These are phyloP conservation scores for Dendrocalamus sinicus DNA, from an alignment of 176 grass and related monocot genomes.

Conservation along the genomic window DNA sequence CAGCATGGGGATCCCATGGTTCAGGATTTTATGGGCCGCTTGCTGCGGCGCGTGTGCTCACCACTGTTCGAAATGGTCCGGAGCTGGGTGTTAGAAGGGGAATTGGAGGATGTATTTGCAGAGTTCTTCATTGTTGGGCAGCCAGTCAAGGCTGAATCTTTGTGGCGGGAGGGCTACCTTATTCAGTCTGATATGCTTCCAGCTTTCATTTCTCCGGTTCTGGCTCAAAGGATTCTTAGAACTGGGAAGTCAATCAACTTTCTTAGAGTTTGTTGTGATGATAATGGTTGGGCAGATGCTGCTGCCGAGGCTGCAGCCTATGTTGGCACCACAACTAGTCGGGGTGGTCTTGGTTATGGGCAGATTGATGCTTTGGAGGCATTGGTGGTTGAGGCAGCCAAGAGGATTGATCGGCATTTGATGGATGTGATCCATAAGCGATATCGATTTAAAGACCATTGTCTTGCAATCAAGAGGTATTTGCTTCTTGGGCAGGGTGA, in stretches of 20 bases:
- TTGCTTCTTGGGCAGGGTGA: constrained; percentile 98
- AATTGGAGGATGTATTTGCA: constrained; percentile 82
- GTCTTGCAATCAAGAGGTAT: constrained; percentile 91
- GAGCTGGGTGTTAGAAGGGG: constrained; percentile 86
- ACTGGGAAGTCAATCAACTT: constrained; percentile 97
- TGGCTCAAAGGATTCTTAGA: constrained; percentile 82
- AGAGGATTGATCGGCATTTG: constrained; percentile 79
- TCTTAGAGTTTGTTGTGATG: constrained; percentile 90
- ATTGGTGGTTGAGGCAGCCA: constrained; percentile 84
- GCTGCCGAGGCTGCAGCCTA: constrained; percentile 68
- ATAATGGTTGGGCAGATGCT: constrained; percentile 82
- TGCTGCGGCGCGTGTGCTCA: constrained; percentile 78
- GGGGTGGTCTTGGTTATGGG: constrained; percentile 88
- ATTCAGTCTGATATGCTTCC: constrained; percentile 89
- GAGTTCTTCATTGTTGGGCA: constrained; percentile 93
- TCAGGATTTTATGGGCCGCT: constrained; percentile 85
- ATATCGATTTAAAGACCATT: constrained; percentile 91
- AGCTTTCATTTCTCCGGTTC: constrained; percentile 80
- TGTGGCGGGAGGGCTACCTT: constrained; percentile 87
- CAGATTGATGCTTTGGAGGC: constrained; percentile 87
- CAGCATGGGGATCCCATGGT: constrained; percentile 89
- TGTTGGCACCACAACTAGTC: constrained; percentile 82
- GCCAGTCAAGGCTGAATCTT: constrained; percentile 81
- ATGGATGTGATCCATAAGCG: constrained; percentile 89
- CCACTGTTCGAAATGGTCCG: constrained; percentile 96